A percentile compares a stretch with the other conserved stretches of the same genome.
phyloP scores from a whole-genome alignment of 768 basidiomycete species.

The Agaricus blazei region DNA sequence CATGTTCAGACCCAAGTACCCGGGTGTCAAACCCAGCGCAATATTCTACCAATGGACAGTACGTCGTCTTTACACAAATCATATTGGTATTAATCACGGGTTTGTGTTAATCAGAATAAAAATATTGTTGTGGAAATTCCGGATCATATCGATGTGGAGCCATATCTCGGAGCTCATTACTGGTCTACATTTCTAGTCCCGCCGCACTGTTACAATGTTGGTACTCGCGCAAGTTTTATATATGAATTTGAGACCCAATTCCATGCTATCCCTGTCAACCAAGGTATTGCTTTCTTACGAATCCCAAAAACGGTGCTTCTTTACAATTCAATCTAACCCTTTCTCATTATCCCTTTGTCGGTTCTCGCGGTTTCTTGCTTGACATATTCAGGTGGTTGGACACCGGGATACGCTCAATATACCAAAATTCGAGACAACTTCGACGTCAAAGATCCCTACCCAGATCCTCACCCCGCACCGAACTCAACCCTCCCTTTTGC shows the following conservation, averaged over 20 bases:
- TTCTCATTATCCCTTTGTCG: no score
- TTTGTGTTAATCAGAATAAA: conserved; percentile 15
- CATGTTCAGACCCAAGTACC: conserved; percentile 27
- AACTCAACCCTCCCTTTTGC: conserved; percentile 17
- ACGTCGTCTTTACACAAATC: conserved; percentile 7
- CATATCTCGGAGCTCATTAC: conserved; percentile 22
- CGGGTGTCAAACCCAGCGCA: conserved; percentile 17
- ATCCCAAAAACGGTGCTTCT: no score
- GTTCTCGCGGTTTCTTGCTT: no score
- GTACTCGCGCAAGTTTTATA: conserved; percentile 17
- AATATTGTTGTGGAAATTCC: conserved; percentile 28
- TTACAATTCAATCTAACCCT: no score
- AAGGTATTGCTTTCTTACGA: not conserved
- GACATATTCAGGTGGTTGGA: conserved; percentile 7
- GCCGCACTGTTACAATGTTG: conserved; percentile 7
- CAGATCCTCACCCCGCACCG: conserved; percentile 17
- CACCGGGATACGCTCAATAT: conserved; percentile 11
- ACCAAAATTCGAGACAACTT: conserved; percentile 14
- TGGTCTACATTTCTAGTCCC: conserved; percentile 20
- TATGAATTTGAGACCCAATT: conserved; percentile 27
- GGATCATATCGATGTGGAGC: conserved; percentile 18
- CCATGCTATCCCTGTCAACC: conserved; percentile 20
- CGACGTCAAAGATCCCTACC: conserved; percentile 22
- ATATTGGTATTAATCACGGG: not conserved
- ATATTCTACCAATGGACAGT: conserved; percentile 29